Percentiles rank a stretch among this genome's conserved stretches.
Evolutionary conservation across 164 flowering plant species (phyloP).

Genomic region (Brasenia schreberi): DNA sequence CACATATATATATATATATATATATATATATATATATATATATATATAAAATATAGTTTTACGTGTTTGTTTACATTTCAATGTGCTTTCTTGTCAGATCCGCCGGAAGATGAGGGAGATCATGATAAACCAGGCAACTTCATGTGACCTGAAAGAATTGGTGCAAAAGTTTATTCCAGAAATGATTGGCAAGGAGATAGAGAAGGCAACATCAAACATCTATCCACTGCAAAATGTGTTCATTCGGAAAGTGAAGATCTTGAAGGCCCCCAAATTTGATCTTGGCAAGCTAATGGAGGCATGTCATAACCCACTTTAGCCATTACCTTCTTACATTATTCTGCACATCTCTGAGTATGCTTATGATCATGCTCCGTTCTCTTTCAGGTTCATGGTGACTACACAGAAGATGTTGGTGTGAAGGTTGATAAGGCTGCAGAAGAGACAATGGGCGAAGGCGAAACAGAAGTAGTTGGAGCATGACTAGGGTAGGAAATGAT

Average conservation of each 20-base stretch:
- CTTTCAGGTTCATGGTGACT: constrained; percentile 24
- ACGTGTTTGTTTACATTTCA: too few relatives aligned
- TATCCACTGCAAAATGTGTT: constrained; percentile 22
- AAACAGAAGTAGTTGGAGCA: constrained; percentile 21
- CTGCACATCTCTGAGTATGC: neutral
- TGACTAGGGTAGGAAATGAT: constrained; percentile 1
- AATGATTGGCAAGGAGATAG: too few relatives aligned
- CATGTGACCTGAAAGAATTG: constrained; percentile 6
- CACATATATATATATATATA: too few relatives aligned
- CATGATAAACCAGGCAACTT: constrained; percentile 23
- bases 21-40: too few relatives aligned
- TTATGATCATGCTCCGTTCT: neutral
- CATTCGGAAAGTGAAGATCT: constrained; percentile 27
- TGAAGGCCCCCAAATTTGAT: constrained; percentile 33
- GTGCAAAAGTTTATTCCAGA: too few relatives aligned
- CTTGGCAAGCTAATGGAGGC: constrained; percentile 34
- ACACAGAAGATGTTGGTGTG: constrained; percentile 5
- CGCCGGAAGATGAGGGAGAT: constrained; percentile 28
- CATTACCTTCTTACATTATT: neutral
- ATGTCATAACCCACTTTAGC: neutral
- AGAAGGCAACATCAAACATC: too few relatives aligned
- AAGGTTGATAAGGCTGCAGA: constrained; percentile 25
- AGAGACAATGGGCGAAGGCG: constrained; percentile 11
- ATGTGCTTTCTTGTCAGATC: constrained; percentile 13
- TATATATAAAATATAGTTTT: too few relatives aligned